Base-by-base conservation (phyloP, 2,329 filamentous ascomycete genomes). In the Colletotrichum orchidophilum region DNA sequence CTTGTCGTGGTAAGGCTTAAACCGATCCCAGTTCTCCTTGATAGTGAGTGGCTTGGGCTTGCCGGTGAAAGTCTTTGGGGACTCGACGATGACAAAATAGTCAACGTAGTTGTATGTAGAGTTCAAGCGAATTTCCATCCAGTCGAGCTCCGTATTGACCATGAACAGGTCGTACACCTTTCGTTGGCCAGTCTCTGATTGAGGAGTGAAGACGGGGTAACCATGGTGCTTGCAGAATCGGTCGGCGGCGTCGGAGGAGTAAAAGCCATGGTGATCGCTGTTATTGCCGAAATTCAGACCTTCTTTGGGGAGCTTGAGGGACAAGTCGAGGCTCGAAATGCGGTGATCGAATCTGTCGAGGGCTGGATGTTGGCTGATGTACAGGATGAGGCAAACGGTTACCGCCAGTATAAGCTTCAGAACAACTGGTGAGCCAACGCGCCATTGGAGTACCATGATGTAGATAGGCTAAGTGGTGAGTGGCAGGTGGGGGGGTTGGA, bases 11-110 rank as follows among this genome's bases (percentile, higher is more conserved):
- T 87, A 92, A 11, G 82, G 77, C 11, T 78, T 75, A 75, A 92
- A 90, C 7, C 80, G 79, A 27, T 81, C 78, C 83, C 88, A 86
- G 78, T 87, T 87, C n/a, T 88, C 82, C 69, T 82, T 81, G 68
- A 91, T 83, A 31, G 82, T 77, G 15, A 91, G 81, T 1, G 86
- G 84, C 79, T 92, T 92, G 18, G 83, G 79, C 2, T 79, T 81
- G 31, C 86, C 86, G 11, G 89, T 90, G 74, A 92, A 92, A 0
- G 89, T 91, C 62, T 82, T 85, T 15, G 81, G 78, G 0, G 87
- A 85, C 80, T 92, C 91, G 62, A 92, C 85, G 33, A 92, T 84
- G 75, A 92, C 82, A 75, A 91, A 92, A 79, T 91, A 91, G 80
- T 92, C 90, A 71, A 92, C 88, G 53, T 86, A 80, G 55, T 86